A percentile compares a stretch with the other conserved stretches of the same genome.
These are phyloP conservation scores for Micractinium sp. DNA, from an alignment of 139 green algal species.

Conservation along the genomic window DNA sequence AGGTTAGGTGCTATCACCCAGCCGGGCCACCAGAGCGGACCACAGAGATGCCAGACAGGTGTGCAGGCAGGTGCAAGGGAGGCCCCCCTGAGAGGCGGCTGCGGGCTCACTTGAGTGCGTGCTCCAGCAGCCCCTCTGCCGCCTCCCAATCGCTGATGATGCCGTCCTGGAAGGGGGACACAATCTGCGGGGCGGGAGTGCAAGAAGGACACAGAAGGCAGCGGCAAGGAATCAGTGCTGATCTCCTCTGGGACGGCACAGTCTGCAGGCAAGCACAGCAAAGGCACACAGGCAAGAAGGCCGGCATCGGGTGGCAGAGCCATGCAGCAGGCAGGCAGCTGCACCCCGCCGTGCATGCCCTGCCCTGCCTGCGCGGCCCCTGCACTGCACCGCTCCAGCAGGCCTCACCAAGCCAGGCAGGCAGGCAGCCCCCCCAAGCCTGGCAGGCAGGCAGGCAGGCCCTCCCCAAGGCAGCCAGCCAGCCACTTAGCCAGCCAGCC, in stretches of 20 bases:
- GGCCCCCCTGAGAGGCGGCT: no score
- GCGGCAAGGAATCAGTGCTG: no score
- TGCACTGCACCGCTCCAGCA: neutral
- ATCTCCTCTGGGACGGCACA: no score
- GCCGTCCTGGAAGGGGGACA: conserved; percentile 59
- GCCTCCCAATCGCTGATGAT: conserved; percentile 70
- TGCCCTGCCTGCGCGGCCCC: no score
- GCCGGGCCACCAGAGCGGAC: no score
- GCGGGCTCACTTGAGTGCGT: conserved; percentile 61
- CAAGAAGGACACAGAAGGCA: no score
- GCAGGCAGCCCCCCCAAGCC: neutral
- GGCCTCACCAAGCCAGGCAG: neutral
- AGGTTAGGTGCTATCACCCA: no score
- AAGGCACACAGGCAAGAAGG: no score
- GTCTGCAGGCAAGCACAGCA: no score
- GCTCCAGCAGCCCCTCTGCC: conserved; percentile 65
- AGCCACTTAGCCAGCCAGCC: neutral
- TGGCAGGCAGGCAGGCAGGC: neutral
- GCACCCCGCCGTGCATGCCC: neutral
- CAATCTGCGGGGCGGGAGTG: conserved; percentile 27
- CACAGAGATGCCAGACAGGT: neutral
- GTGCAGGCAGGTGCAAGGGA: no score
- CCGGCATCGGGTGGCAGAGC: neutral
- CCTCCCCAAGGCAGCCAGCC: no score
- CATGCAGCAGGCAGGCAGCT: neutral